Evolutionary conservation across 1,139 yeast species (phyloP).

Genomic region (Kazachstania sp.): DNA sequence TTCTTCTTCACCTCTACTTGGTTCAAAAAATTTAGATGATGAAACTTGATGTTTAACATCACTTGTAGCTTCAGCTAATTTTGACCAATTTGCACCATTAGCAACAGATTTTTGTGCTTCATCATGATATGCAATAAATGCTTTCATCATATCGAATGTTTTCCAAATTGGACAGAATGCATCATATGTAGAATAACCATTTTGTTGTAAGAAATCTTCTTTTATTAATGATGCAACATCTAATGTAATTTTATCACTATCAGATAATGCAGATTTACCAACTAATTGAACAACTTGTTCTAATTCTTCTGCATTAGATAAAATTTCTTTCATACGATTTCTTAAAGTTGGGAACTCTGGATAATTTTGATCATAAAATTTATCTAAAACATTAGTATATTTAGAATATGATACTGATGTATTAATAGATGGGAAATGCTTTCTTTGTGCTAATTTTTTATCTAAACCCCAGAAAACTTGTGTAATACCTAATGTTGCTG

Average conservation of each 20-base stretch:
- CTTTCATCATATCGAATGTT: constrained; percentile 96
- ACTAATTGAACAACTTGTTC: constrained; percentile 99
- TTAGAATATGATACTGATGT: constrained; percentile 94
- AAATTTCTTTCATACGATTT: constrained; percentile 84
- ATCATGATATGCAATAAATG: constrained; percentile 81
- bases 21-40: constrained; percentile 92
- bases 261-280: constrained; percentile 96
- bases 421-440: constrained; percentile 98
- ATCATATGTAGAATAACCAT: constrained; percentile 96
- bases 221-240: constrained; percentile 87
- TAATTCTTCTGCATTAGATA: constrained; percentile 93
- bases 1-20: constrained; percentile 79
- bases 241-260: constrained; percentile 89
- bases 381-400: constrained; percentile 79
- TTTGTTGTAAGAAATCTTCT: constrained; percentile 98
- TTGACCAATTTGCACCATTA: constrained; percentile 91
- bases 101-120: constrained; percentile 97
- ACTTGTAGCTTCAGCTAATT: constrained; percentile 75
- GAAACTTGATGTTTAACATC: constrained; percentile 92
- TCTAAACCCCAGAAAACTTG: constrained; percentile 99
- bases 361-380: constrained; percentile 75
- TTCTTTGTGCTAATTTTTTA: constrained; percentile 97
- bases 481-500: constrained; percentile 95
- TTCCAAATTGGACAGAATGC: constrained; percentile 99
- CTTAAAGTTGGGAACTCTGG: constrained; percentile 89